Evolutionary conservation across 108 stramenopile species (phyloP).

Genomic region (Skeletonema menzelii): DNA sequence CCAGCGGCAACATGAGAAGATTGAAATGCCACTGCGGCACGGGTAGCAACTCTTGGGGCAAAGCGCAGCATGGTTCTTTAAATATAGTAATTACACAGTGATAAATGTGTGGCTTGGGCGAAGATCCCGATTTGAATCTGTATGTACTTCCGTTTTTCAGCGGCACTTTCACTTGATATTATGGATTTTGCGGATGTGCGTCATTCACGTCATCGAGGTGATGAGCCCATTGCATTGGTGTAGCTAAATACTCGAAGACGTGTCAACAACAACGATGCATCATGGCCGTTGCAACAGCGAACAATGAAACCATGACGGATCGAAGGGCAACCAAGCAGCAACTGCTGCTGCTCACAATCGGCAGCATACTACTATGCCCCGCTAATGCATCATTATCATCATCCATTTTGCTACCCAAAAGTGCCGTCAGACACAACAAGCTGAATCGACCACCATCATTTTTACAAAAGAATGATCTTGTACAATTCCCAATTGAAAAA

Average conservation of each 20-base stretch:
- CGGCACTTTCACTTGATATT: no score
- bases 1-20: constrained; percentile 5
- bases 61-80: constrained; percentile 19
- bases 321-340: not conserved
- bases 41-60: constrained; percentile 10
- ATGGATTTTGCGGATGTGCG: no score
- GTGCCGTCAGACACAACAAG: not conserved
- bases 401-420: not conserved
- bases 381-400: not conserved
- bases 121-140: no score
- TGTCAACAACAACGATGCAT: no score
- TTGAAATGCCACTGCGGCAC: constrained; percentile 26
- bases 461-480: not conserved
- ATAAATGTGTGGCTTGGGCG: not conserved
- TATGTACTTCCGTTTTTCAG: no score
- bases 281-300: no score
- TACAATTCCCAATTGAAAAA: not conserved
- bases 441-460: not conserved
- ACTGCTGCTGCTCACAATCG: not conserved
- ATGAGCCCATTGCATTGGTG: no score
- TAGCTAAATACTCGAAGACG: no score
- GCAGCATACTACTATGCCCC: not conserved
- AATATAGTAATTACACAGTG: not conserved
- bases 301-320: not conserved
- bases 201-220: no score